These are phyloP conservation scores for Aspergillus sp. DNA, from an alignment of 2,329 filamentous ascomycete genomes.

Conservation along the genomic window DNA sequence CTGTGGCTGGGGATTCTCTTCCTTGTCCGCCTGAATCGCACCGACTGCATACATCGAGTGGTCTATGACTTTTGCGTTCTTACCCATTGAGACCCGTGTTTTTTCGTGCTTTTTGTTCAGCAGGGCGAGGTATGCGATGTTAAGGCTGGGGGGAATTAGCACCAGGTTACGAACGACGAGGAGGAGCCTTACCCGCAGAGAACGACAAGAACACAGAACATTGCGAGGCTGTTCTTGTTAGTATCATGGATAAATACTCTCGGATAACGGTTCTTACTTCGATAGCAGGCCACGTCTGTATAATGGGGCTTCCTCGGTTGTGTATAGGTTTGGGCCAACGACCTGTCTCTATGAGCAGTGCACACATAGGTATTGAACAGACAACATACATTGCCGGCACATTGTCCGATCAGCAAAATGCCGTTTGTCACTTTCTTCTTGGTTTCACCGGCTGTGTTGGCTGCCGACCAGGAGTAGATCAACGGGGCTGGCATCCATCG, in stretches of 20 bases:
- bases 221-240: constrained; percentile 41
- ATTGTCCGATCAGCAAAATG: constrained; percentile 63
- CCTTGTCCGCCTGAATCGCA: constrained; percentile 23
- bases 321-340: constrained; percentile 64
- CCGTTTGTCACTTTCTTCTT: constrained; percentile 67
- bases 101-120: constrained; percentile 57
- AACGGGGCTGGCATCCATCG: constrained; percentile 49
- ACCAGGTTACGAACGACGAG: neutral
- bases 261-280: constrained; percentile 42
- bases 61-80: constrained; percentile 58
- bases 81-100: constrained; percentile 56
- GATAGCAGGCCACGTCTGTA: constrained; percentile 58
- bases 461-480: constrained; percentile 69
- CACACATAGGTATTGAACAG: neutral
- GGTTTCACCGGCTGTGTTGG: constrained; percentile 63
- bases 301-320: constrained; percentile 56
- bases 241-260: neutral
- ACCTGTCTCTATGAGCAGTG: constrained; percentile 36
- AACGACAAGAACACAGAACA: constrained; percentile 60
- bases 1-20: constrained; percentile 25
- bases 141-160: constrained; percentile 21
- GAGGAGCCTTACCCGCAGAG: constrained; percentile 42
- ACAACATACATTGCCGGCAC: constrained; percentile 55
- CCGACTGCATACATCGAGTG: constrained; percentile 53
- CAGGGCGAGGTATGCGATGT: constrained; percentile 48